These are phyloP conservation scores for Cytospora leucostoma DNA, from an alignment of 2,329 filamentous ascomycete genomes.

Conservation along the genomic window DNA sequence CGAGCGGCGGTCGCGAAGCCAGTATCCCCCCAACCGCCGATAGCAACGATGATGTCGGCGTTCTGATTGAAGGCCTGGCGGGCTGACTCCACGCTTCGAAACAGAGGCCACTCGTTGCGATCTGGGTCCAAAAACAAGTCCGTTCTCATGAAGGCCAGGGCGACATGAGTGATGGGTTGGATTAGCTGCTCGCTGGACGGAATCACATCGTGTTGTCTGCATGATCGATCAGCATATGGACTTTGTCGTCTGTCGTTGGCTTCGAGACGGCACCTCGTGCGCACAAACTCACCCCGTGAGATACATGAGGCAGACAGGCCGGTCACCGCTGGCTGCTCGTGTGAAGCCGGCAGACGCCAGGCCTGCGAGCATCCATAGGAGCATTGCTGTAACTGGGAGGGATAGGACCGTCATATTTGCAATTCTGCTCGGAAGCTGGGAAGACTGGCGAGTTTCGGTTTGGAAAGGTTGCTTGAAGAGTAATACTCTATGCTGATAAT, in stretches of 20 bases:
- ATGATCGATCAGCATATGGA: background rate
- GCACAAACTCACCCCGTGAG: conserved; percentile 46
- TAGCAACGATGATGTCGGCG: conserved; percentile 68
- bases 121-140: conserved; percentile 51
- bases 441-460: too few species aligned
- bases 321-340: background rate
- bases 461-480: too few species aligned
- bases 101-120: conserved; percentile 50
- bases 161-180: conserved; percentile 55
- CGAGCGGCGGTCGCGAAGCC: conserved; percentile 63
- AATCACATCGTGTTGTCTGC: conserved; percentile 50
- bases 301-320: conserved; percentile 46
- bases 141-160: conserved; percentile 59
- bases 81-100: conserved; percentile 51
- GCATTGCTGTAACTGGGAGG: background rate
- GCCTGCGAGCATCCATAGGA: conserved; percentile 15
- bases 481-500: too few species aligned
- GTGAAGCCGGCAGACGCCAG: background rate
- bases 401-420: background rate
- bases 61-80: conserved; percentile 50
- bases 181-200: conserved; percentile 41
- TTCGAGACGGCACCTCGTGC: background rate
- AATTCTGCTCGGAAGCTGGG: too few species aligned
- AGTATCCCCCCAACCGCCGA: conserved; percentile 73
- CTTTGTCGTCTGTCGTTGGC: background rate